Evolutionary conservation across 1,284 basidiomycete species (phyloP), one percentile per base, ranked within the genome.

Genomic region (Boletus semigastroideus): DNA sequence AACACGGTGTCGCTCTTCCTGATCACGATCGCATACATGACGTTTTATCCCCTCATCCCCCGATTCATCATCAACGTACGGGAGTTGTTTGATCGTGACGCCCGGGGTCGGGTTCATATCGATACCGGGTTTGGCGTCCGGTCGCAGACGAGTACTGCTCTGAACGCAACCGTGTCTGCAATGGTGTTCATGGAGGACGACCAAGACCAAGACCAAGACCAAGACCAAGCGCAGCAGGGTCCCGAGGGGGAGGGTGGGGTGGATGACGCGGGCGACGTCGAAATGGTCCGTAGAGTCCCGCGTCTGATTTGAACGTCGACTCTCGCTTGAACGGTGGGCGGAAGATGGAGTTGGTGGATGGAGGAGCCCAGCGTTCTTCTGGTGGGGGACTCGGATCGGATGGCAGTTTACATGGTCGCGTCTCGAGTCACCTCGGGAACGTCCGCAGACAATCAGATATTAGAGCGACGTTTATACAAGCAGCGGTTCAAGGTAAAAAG

Each of bases 1-100:
- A 22, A 22, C 22, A 3, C 22, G 22, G 22, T 22, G 22, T 3
- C 22, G 22, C 14, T 51, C 38, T 10, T 42, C 12, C 30, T 40
- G 39, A 13, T 13, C 19, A 16, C 12, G 13, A 28, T 20, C 12
- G 2, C 13, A 17, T 14, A 7, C 19, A 19, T 37, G 9, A 13
- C n/a, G 4, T 1, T 51, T 10, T 25, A 19, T 4, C 2, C 33
- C 6, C 30, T 42, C 19, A 31, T 42, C 14, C 46, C 49, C 8
- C 49, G 49, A 3, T 49, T 51, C 38, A 49, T 51, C 38, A 51
- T 51, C 17, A n/a, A 14, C 14, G 10, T 51, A 5, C 37, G 45
- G 4, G 38, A 48, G 19, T 17, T 51, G 13, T 51, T 48, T 17
- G 49, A 51, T 9, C 17, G 17, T n/a, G 36, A 47, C 36, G 8